Conservation (phyloP, 495 filamentous ascomycete species). For the Tuber melanosporum region DNA sequence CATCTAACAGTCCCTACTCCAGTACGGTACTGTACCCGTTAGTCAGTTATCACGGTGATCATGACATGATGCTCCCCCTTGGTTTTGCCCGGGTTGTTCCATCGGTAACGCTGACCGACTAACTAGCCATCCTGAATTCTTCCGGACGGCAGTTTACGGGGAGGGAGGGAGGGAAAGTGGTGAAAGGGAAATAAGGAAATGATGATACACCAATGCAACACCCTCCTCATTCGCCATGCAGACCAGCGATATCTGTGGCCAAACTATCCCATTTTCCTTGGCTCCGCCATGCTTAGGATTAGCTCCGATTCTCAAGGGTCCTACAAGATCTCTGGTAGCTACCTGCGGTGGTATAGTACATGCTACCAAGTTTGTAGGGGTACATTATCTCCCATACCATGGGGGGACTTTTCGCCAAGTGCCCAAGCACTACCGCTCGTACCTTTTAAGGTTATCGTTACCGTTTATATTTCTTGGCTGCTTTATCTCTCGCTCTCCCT, state of each 20-base stretch:
- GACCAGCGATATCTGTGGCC: not conserved
- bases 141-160: not conserved
- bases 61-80: not conserved
- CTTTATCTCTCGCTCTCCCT: not conserved
- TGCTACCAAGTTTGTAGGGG: not conserved
- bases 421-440: not conserved
- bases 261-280: not conserved
- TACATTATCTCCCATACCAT: not conserved
- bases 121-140: not conserved
- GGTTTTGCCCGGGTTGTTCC: not conserved
- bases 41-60: not conserved
- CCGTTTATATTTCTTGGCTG: not conserved
- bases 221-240: not conserved
- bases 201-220: not conserved
- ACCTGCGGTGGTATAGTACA: not conserved
- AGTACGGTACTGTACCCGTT: not conserved
- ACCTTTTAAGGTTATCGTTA: not conserved
- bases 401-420: not conserved
- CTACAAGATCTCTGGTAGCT: not conserved
- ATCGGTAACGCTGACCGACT: not conserved
- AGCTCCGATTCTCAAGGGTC: not conserved
- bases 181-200: not conserved
- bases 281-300: not conserved
- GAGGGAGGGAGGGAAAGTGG: not conserved
- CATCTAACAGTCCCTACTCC: not conserved